Evolutionary conservation across 2,329 filamentous ascomycete species (phyloP), one percentile per base, ranked within the genome.

Genomic region (Ophiobolus disseminans): DNA sequence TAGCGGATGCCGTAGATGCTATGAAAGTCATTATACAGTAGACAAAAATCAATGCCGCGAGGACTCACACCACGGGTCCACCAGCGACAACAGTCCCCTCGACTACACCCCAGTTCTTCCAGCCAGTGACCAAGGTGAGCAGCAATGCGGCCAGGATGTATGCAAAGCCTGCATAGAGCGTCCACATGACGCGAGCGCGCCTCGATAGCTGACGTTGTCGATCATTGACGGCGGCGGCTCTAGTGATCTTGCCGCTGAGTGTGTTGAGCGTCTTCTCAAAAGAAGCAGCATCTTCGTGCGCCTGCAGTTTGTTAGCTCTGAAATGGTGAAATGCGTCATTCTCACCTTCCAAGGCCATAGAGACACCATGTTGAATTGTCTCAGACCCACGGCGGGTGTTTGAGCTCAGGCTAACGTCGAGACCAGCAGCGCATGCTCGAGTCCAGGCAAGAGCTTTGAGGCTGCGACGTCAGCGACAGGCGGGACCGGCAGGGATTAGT

Each of bases 201-300:
- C 93, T 86, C 40, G 89, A 86, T 53, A 83, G 84, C 60, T 87
- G 82, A 37, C 90, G 86, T 30, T 88, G 81, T 32, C 79, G 80
- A 65, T 96, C 91, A 58, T 97, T 86, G 41, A 82, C 84, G 32
- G 86, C 78, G 62, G 88, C 88, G 2, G 87, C 85, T 55, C 85
- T 82, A 31, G 87, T 81, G 72, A 99, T 97, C 76, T 94, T 96
- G 42, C 80, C 79, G 9, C 92, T 89, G 36, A 99, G 84, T 19
- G 85, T 81, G 8, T 91, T 90, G 22, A 99, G 86, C 2, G 88
- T 86, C 79, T 92, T 97, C 77, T 99, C 94, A 70, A 97, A 99
- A 3, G 88, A 90, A 41, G 91, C 92, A 20, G 94, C 88, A 58
- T 92, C 96, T 71, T 88, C 83, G 67, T 90, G 83, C 75, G 85